A percentile compares a stretch with the other conserved stretches of the same genome.
phyloP scores from a whole-genome alignment of 345 rosid species.

The Euphorbia peplus region DNA sequence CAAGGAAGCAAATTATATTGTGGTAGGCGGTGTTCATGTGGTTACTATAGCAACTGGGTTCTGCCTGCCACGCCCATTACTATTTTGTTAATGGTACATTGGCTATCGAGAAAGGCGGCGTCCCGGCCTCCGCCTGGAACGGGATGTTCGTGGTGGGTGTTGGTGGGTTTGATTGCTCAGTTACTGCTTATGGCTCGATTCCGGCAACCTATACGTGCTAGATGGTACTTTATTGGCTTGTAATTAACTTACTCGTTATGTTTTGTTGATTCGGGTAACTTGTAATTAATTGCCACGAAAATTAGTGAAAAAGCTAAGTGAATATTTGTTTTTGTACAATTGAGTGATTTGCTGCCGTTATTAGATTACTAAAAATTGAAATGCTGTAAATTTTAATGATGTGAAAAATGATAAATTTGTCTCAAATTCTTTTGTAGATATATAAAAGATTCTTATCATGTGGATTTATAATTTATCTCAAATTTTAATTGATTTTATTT shows the following conservation, averaged over 20 bases:
- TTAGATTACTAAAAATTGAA: too few species aligned
- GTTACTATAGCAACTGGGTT: neutral
- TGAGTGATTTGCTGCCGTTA: too few species aligned
- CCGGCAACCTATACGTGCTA: conserved; percentile 1
- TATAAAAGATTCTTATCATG: too few species aligned
- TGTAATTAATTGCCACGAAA: too few species aligned
- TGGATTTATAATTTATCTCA: too few species aligned
- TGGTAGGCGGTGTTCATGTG: neutral
- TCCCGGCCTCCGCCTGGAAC: neutral
- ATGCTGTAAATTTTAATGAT: too few species aligned
- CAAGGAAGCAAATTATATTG: neutral
- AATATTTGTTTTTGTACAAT: too few species aligned
- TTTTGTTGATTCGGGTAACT: too few species aligned
- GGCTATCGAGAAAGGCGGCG: neutral
- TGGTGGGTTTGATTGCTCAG: conserved; percentile 2
- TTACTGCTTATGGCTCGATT: conserved; percentile 11
- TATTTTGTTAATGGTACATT: conserved; percentile 6
- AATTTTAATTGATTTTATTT: too few species aligned
- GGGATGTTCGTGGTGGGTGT: conserved; percentile 5
- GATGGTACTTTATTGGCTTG: neutral
- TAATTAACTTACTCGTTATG: neutral
- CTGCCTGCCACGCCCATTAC: conserved; percentile 5
- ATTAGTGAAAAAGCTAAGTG: too few species aligned
- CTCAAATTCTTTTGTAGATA: too few species aligned
- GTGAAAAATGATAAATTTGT: too few species aligned